Percentiles rank a stretch among this genome's conserved stretches.
Conservation (phyloP, 768 basidiomycete genomes). For the Boletellus emodensis region DNA sequence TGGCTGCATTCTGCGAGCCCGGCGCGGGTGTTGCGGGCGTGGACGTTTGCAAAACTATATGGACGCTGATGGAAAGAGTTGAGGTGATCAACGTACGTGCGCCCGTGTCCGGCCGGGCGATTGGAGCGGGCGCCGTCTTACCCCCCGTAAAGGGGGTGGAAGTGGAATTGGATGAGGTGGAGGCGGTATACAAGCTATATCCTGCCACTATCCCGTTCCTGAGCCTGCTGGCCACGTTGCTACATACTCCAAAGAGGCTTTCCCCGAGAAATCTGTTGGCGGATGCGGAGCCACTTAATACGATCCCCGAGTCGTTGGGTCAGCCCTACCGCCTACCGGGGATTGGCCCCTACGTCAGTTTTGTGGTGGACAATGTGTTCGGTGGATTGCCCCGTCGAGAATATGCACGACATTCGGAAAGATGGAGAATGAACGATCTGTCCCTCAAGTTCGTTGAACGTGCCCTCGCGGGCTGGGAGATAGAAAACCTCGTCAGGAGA, state of each 20-base stretch:
- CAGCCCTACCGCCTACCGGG: slow-evolving; percentile 78
- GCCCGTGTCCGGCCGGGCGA: slow-evolving; percentile 27
- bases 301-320: slow-evolving; percentile 77
- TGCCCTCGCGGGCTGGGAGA: slow-evolving; percentile 74
- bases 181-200: slow-evolving; percentile 72
- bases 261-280: slow-evolving; percentile 55
- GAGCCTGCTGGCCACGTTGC: slow-evolving; percentile 71
- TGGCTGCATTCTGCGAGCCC: slow-evolving; percentile 79
- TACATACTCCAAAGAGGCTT: slow-evolving; percentile 78
- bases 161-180: slow-evolving; percentile 84
- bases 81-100: slow-evolving; percentile 78
- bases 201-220: slow-evolving; percentile 90
- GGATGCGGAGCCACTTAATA: slow-evolving; percentile 60
- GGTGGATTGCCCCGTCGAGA: slow-evolving; percentile 71
- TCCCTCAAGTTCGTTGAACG: slow-evolving; percentile 85
- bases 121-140: slow-evolving; percentile 32
- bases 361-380: slow-evolving; percentile 88
- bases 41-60: slow-evolving; percentile 78
- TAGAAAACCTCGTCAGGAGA: slow-evolving; percentile 63
- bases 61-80: slow-evolving; percentile 78
- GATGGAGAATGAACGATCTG: slow-evolving; percentile 84
- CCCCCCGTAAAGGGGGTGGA: slow-evolving; percentile 74
- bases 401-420: slow-evolving; percentile 68
- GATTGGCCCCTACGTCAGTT: slow-evolving; percentile 76
- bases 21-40: slow-evolving; percentile 70